Evolutionary conservation across 371 early-diverging fungal species (phyloP), one percentile per base, ranked within the genome.

Genomic region (Saksenaea vasiformis): DNA sequence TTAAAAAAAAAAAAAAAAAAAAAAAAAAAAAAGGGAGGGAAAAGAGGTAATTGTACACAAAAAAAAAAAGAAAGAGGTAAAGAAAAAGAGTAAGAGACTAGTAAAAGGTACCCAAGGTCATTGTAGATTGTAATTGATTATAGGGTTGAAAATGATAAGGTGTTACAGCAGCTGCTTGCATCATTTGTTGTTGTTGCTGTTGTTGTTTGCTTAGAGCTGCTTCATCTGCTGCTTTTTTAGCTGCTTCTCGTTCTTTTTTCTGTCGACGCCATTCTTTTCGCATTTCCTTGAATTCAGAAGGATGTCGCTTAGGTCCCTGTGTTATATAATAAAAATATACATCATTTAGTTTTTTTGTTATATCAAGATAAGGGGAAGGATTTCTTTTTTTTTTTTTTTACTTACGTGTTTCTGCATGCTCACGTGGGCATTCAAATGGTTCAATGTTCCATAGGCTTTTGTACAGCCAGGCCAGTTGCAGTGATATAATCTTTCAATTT

Each of bases 401-500:
- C 74, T 77, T 77, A 80, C 91, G 62, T 90, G 91, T 70, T 85
- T 86, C 68, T 90, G 91, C 89, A 90, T 87, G 64, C 73, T 78
- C 22, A 90, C 87, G 71, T 90, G 91, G 1, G 88, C 86, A 66
- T 90, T 90, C 54, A 90, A 67, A 65, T 90, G 88, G 67, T 90
- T 90, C 38, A 90, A 66, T 10, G 91, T 90, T 5, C 91, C 91
- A 66, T 90, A 90, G 17, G 85, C 71, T 71, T 90, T 90, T 26
- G 82, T 77, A 62, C 91, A 90, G 27, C 76, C 83, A 1, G 70
- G 73, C 80, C 81, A 85, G 61, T 79, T 86, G 70, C 91, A 90
- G 34, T 79, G 79, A 63, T 88, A 90, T 15, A 87, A 69, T 34
- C 91, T 80, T 56, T 90, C 88, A 54, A 90, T 87, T 68, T 90